Evolutionary conservation across 306 rosid genomes (phyloP).

Genomic region (Glycine tomentella): DNA sequence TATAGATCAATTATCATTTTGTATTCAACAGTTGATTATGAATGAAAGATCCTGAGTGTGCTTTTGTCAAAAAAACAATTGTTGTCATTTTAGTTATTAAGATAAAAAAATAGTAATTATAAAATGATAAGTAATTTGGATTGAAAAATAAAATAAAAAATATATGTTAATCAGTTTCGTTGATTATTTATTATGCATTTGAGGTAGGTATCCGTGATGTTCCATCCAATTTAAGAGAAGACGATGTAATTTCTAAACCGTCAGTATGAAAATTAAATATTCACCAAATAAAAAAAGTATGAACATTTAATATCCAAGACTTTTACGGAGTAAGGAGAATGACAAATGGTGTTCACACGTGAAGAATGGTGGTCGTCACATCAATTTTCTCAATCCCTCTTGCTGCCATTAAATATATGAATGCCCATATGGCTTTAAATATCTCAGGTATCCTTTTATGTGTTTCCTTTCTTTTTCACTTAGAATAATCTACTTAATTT

Average conservation of each 20-base stretch:
- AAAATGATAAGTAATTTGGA: too few species aligned
- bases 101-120: too few species aligned
- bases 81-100: too few species aligned
- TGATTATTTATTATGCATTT: not conserved
- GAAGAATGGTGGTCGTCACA: not conserved
- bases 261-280: not conserved
- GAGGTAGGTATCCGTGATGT: constrained; percentile 2
- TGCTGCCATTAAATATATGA: not conserved
- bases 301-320: constrained; percentile 8
- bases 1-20: too few species aligned
- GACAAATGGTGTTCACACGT: too few species aligned
- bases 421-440: not conserved
- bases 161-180: too few species aligned
- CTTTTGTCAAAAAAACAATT: too few species aligned
- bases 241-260: not conserved
- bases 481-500: not conserved
- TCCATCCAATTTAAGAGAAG: constrained; percentile 25
- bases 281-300: not conserved
- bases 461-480: not conserved
- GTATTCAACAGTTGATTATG: too few species aligned
- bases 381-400: not conserved
- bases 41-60: too few species aligned
- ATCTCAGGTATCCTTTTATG: not conserved
- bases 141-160: too few species aligned
- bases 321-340: constrained; percentile 1